Conservation (phyloP, 2,329 filamentous ascomycete species). For the Alternaria alternata region DNA sequence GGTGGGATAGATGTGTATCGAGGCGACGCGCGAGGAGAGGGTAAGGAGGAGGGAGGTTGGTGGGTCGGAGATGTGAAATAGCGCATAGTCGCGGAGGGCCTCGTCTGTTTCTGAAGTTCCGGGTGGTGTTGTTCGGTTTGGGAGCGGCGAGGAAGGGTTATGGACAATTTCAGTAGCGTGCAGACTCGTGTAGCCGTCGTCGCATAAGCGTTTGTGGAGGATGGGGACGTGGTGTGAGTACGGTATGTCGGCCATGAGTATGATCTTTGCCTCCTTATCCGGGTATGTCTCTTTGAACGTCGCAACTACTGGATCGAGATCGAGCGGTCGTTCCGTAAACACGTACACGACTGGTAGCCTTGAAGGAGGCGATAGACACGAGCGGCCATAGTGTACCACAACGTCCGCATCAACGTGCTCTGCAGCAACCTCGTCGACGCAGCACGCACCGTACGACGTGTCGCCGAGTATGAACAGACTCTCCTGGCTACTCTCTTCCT, state of each 20-base stretch:
- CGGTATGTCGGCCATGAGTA: conserved; percentile 89
- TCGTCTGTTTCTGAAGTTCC: conserved; percentile 56
- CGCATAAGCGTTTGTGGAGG: conserved; percentile 64
- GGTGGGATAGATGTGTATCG: conserved; percentile 79
- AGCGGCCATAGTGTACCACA: conserved; percentile 91
- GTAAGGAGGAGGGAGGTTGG: conserved; percentile 85
- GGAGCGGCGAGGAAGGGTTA: conserved; percentile 80
- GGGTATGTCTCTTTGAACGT: conserved; percentile 75
- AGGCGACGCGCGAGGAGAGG: conserved; percentile 80
- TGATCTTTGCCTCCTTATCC: conserved; percentile 68
- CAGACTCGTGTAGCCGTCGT: conserved; percentile 73
- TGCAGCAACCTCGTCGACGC: conserved; percentile 94
- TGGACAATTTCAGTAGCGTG: conserved; percentile 77
- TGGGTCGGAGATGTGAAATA: conserved; percentile 87
- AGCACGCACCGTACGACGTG: conserved; percentile 96
- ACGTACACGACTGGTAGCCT: conserved; percentile 88
- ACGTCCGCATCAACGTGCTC: conserved; percentile 92
- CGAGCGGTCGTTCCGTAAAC: conserved; percentile 78
- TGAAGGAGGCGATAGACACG: conserved; percentile 89
- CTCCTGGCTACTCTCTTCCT: conserved; percentile 36
- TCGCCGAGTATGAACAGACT: conserved; percentile 87
- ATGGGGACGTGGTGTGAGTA: conserved; percentile 77
- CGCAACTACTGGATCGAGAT: conserved; percentile 64
- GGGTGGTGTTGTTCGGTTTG: conserved; percentile 77
- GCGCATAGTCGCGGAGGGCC: conserved; percentile 69